Base-by-base conservation (phyloP, 371 early-diverging fungal species). In the Thermomucor indicae-seudaticae region DNA sequence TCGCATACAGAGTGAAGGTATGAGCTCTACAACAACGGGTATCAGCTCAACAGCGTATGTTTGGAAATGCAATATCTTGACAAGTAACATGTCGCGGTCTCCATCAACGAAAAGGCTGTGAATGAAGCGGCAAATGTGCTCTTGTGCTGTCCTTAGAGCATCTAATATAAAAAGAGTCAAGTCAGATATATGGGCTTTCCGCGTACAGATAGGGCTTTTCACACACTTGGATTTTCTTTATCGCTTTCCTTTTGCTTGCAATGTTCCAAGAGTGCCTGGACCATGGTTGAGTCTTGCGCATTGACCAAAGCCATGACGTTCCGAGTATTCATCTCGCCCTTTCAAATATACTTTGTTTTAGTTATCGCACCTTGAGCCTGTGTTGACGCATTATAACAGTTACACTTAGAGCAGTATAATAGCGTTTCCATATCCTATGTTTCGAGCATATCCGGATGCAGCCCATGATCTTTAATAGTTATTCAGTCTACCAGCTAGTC, bases 1-100 rank as follows among this genome's bases (percentile, higher is more conserved):
- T 16, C 24, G 57, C 69, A 51, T 62, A 62, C 69, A 80, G 29
- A 80, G 57, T 10, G 80, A 80, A 5, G 79, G 78, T 22, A 83
- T 68, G 3, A 75, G 58, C 2, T 76, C 69, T 6, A 80, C 78
- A 2, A 78, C 64, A n/a, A 67, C 61, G 0, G 79, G 80, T 17
- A 83, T 63, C 6, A 83, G 60, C 8, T 80, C 74, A 34, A 65
- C 58, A 6, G 79, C 57, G 47, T 83, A 83, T 0, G 80, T 80
- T 44, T 83, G 79, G 39, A 83, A 83, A 49, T 83, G 83, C n/a
- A 83, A 40, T 12, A 78, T 64, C 49, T 83, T 83, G 29, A 69
- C 70, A n/a, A 80, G 61, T 14, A 79, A 49, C 62, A 70, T 73
- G 11, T 70, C 70, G 19, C 73, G 61, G 49, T 75, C 75, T 20